Base-by-base conservation (phyloP, 805 yeast genomes). In the Metschnikowia proteae region DNA sequence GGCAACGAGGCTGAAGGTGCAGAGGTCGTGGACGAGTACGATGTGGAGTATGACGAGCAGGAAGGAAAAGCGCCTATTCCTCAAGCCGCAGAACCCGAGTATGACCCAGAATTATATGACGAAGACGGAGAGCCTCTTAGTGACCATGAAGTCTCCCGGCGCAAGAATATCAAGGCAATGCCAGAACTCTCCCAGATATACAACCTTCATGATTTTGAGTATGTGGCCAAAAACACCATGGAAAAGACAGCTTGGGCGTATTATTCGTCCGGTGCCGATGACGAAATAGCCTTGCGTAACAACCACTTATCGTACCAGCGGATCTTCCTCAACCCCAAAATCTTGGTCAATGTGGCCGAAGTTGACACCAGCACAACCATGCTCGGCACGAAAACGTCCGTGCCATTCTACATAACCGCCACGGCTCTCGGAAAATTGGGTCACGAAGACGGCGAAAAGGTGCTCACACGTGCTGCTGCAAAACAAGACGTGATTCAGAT, bases 231-330 rank as follows among this genome's bases (percentile, higher is more conserved):
- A 44, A 79, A 83, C 51, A 85, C 88, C 31, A 73, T 92, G 75
- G 79, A 88, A 29, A 82, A 80, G 47, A 78, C 65, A 13, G 97
- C 94, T 0, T 88, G 97, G 95, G 94, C 94, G 10, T 92, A 92
- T 56, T 74, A 64, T 50, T 66, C 72, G 1, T 75, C 81, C 6
- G 82, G 79, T 5, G 65, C 79, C 26, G 79, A 76, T 45, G 82
- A 79, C 60, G 75, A 77, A 55, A 60, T 73, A 37, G 64, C 81
- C 1, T 59, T 76, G 47, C 53, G 70, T 43, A 75, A 73, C 54
- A 79, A 79, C 57, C 71, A 69, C 46, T 54, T 63, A 35, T 73
- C 77, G 11, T 79, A 61, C 56, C 57, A 62, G 34, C 61, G 73
- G 46, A 68, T 77, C 17, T 71, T 68, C 47, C 73, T 79, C 56